Base-by-base conservation (phyloP, 208 protist species). In the Vickermania ingenoplastis region DNA sequence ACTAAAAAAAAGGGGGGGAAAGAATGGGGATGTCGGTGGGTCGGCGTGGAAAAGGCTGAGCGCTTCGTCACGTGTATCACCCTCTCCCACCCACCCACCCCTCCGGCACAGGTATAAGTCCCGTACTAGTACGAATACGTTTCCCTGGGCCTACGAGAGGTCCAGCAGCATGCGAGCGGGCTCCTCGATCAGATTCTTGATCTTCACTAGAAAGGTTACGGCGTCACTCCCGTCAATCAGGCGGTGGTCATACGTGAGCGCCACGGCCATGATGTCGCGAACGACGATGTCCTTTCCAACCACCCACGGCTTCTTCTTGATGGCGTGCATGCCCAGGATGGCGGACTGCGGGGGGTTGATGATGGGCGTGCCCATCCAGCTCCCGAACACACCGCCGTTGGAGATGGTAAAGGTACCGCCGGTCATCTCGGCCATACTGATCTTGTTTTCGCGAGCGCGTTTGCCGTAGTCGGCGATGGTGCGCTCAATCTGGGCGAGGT, bases 361-460 rank as follows among this genome's bases (percentile, higher is more conserved):
- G 78, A 99, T 99, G 25, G 98, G 98, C 0, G 97, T 99, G 31
- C 97, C 97, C 90, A 99, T 97, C 77, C 98, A 96, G 26, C 92
- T 98, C 29, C 98, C 98, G 53, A 98, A 99, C 23, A 98, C 96
- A 51, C 98, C 98, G 58, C 98, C 98, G 79, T 99, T 99, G 30
- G 95, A 98, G 70, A 99, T 99, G 36, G 98, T 99, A 82, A 99
- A 99, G 25, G 98, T 99, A 50, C 98, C 97, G 60, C 97, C 97
- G 1, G 88, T 91, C 95, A 99, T 99, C 68, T 99, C 97, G 28
- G 96, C 92, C 59, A 99, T 85, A 7, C 96, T 93, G 23, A 99
- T 81, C 59, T 92, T 86, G 56, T 96, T 92, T 53, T 92, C 84
- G 60, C 79, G 83, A 21, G 92, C 95, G 50, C 96, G 93, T 5